Conservation (phyloP, 345 rosid species). For the Garcia nutans region DNA sequence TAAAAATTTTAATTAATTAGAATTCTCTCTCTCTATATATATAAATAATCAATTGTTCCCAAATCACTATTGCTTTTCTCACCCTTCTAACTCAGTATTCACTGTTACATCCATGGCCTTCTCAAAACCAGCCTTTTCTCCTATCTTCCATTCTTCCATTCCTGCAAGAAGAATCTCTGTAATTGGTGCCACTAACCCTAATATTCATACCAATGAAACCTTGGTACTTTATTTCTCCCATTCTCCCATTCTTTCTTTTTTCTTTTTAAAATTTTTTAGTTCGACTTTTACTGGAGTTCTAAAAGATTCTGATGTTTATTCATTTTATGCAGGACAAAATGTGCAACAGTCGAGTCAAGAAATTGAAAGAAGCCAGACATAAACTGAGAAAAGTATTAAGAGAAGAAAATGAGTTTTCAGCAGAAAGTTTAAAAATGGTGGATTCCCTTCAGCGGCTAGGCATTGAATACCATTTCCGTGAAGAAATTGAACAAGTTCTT, state of each 20-base stretch:
- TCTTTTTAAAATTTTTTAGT: too few relatives aligned
- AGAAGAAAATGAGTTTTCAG: neutral
- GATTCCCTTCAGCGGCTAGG: conserved; percentile 8
- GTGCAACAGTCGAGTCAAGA: neutral
- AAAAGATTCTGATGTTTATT: neutral
- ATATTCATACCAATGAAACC: too few relatives aligned
- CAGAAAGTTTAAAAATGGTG: neutral
- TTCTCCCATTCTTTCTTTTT: too few relatives aligned
- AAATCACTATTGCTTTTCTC: too few relatives aligned
- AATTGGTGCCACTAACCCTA: neutral
- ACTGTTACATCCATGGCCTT: neutral
- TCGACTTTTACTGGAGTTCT: too few relatives aligned
- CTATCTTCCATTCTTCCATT: neutral
- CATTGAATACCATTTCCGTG: conserved; percentile 6
- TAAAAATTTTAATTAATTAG: too few relatives aligned
- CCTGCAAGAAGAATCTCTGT: neutral
- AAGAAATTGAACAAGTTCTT: neutral
- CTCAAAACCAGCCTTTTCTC: neutral
- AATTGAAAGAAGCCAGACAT: neutral
- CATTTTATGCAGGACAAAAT: neutral
- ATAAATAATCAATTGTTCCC: too few relatives aligned
- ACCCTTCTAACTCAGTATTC: too few relatives aligned
- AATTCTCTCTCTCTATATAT: too few relatives aligned
- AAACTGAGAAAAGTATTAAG: neutral
- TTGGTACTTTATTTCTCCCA: too few relatives aligned